Evolutionary conservation across 75 land plant species (phyloP).

Genomic region (Sequoia sempervirens): DNA sequence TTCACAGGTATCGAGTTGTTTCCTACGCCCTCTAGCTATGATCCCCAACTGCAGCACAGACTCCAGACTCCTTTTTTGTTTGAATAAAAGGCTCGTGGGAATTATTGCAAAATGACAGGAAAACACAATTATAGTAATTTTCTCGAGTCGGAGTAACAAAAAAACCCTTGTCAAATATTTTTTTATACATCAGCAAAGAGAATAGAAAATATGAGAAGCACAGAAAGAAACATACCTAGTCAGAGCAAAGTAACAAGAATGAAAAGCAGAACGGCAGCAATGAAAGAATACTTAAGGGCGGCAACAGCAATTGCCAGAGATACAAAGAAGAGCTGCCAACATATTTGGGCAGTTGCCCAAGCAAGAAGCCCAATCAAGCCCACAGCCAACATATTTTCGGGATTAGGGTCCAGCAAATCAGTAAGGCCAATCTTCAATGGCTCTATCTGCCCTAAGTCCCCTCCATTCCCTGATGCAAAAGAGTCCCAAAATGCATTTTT

Average conservation of each 20-base stretch:
- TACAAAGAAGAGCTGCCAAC: constrained; percentile 79
- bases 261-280: constrained; percentile 75
- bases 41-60: neutral
- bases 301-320: constrained; percentile 73
- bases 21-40: neutral
- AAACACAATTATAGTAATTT: neutral
- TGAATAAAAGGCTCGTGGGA: neutral
- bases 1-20: neutral
- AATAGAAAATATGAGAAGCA: neutral
- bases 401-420: constrained; percentile 61
- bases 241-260: constrained; percentile 72
- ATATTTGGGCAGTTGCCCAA: constrained; percentile 68
- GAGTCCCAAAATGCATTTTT: neutral
- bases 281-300: constrained; percentile 81
- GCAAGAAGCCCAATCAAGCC: constrained; percentile 71
- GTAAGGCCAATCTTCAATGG: neutral
- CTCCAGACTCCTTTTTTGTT: neutral
- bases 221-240: neutral
- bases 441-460: neutral
- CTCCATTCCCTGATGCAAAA: neutral
- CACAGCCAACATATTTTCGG: constrained; percentile 71
- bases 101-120: neutral
- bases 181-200: neutral
- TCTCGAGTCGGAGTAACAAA: neutral
- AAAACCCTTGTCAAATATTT: neutral